phyloP scores from a whole-genome alignment of 2,329 filamentous ascomycete species.

The Leptographium radiaticola region DNA sequence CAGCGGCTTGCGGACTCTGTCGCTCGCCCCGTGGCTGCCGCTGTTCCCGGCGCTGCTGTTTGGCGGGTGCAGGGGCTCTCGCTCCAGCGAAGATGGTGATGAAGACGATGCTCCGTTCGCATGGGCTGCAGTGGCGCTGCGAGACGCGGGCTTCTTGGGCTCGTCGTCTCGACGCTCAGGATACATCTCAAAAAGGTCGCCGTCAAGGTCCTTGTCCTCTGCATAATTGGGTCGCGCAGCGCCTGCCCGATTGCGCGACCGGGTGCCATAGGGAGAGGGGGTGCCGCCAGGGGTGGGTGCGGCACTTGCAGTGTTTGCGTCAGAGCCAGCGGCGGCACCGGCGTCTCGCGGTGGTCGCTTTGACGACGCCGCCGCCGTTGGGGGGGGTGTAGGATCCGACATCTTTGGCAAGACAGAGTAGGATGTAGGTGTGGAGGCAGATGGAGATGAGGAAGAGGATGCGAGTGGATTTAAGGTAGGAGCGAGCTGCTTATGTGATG shows the following conservation, averaged over 20 bases:
- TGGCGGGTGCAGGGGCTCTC: constrained; percentile 7
- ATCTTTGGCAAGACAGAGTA: constrained; percentile 19
- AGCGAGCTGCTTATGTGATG: neutral
- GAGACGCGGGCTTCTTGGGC: constrained; percentile 39
- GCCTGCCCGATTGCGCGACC: constrained; percentile 77
- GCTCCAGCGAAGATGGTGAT: constrained; percentile 4
- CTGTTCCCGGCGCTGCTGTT: neutral
- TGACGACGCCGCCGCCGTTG: constrained; percentile 28
- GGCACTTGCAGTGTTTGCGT: neutral
- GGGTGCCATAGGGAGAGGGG: constrained; percentile 73
- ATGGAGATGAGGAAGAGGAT: constrained; percentile 7
- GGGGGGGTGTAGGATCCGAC: constrained; percentile 15
- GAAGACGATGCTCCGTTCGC: neutral
- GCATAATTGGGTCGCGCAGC: constrained; percentile 84
- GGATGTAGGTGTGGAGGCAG: constrained; percentile 12
- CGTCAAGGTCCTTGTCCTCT: constrained; percentile 81
- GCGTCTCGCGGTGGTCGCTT: constrained; percentile 32
- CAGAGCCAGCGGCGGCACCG: neutral
- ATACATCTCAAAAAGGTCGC: constrained; percentile 65
- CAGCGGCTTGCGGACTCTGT: constrained; percentile 10
- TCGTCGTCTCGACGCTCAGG: constrained; percentile 42
- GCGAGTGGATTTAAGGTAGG: constrained; percentile 10
- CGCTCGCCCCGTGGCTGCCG: constrained; percentile 2
- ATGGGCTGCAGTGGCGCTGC: constrained; percentile 9
- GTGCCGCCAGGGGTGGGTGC: constrained; percentile 18